Base-by-base conservation (phyloP, 768 basidiomycete species). In the Lactarius hengduanensis region DNA sequence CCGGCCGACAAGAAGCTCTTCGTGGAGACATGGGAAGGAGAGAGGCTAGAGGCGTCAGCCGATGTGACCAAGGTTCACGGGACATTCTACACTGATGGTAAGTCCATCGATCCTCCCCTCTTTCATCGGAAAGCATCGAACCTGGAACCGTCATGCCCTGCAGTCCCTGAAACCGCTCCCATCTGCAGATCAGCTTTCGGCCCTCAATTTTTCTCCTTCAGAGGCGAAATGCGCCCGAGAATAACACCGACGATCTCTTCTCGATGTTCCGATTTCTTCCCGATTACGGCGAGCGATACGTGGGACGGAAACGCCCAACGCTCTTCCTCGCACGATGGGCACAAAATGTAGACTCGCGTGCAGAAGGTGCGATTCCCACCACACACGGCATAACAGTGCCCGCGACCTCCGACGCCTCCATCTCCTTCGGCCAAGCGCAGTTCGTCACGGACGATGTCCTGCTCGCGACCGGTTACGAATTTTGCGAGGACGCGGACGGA, bases 51-150 rank as follows among this genome's bases (percentile, higher is more conserved):
- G 11, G 61, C 40, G 4, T 59, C 69, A 9, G 45, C 60, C 20
- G 55, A 69, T 0, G 73, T 76, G 4, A 69, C 72, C 1, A 70
- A 73, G 43, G 32, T 61, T 30, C 72, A 76, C 55, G 72, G 71
- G 4, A 69, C 66, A 1, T 76, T 72, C 50, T 75, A 73, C 57
- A 61, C 71, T 10, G 74, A 76, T 30, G 70, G 76, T 75, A 54
- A 57, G 63, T 57, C 47, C 28, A 4, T 34, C 9, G 8, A 30
- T 28, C n/a, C n/a, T 30, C n/a, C 28, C 40, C 28, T 59, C 18
- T 53, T 28, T 34, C 34, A 30, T 5, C 26, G 26, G 26, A 26
- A 20, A 28, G 28, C 28, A 28, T 16, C 50, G 43, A 1, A 20
- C 43, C 20, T 45, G 43, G 43, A 10, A 20, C 43, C 43, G 1